phyloP scores from a whole-genome alignment of 331 rosid species.

The Quercus phellos region DNA sequence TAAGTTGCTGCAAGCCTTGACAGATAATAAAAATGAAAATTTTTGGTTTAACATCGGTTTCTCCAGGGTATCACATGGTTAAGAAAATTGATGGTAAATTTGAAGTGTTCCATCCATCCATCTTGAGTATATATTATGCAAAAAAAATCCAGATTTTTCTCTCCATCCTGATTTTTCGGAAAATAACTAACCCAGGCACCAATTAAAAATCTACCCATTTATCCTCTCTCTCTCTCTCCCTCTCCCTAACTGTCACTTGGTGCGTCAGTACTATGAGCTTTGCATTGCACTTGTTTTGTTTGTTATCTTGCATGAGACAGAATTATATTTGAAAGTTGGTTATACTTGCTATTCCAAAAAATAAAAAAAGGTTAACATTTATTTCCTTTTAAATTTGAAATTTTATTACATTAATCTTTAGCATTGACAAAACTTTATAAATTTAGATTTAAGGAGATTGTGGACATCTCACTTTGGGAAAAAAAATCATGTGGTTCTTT shows the following conservation, averaged over 20 bases:
- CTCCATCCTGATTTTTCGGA: too few relatives aligned
- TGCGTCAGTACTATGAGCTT: background rate
- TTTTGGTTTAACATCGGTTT: background rate
- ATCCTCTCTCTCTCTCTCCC: background rate
- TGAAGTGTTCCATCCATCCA: background rate
- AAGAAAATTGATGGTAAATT: background rate
- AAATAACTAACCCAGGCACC: too few relatives aligned
- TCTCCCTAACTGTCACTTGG: background rate
- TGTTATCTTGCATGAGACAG: background rate
- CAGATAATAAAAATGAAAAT: background rate
- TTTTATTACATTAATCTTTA: background rate
- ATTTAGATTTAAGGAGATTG: background rate
- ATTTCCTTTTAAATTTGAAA: background rate
- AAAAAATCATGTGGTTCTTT: background rate
- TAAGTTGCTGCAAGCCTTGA: background rate
- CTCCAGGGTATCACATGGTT: background rate
- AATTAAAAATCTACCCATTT: background rate
- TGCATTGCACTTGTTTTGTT: background rate
- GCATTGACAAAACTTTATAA: background rate
- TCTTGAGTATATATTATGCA: background rate
- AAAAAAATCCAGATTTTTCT: background rate
- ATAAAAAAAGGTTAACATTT: background rate
- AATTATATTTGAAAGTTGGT: background rate
- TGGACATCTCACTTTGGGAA: background rate
- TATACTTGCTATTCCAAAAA: background rate